Evolutionary conservation across 805 yeast genomes (phyloP).

Genomic region (Metschnikowia vanudenii): DNA sequence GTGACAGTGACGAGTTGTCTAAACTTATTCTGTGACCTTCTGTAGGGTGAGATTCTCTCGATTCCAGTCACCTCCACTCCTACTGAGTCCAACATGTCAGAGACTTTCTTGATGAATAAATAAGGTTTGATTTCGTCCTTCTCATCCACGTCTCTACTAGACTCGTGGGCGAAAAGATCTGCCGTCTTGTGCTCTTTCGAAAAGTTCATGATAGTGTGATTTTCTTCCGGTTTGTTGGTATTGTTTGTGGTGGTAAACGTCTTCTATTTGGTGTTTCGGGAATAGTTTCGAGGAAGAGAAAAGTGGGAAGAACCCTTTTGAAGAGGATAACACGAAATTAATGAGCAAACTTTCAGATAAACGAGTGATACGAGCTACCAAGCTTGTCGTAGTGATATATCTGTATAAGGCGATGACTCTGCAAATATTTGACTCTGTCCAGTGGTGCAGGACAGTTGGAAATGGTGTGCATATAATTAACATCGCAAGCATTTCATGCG

Average conservation of each 20-base stretch:
- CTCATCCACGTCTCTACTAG: constrained; percentile 9
- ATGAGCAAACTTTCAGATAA: not conserved
- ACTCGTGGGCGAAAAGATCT: constrained; percentile 4
- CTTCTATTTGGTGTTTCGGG: too few relatives aligned
- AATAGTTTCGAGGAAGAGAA: too few relatives aligned
- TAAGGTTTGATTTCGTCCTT: constrained; percentile 17
- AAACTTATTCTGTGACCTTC: constrained; percentile 45
- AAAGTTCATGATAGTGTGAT: too few relatives aligned
- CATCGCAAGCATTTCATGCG: not conserved
- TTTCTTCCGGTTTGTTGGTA: not conserved
- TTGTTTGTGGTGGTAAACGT: too few relatives aligned
- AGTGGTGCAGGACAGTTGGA: not conserved
- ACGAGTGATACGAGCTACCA: not conserved
- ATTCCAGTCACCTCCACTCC: constrained; percentile 80
- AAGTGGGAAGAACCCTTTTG: too few relatives aligned
- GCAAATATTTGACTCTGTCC: not conserved
- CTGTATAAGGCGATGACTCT: not conserved
- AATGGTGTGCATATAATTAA: not conserved
- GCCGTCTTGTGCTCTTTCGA: constrained; percentile 5
- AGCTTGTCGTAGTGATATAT: not conserved
- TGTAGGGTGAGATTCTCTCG: constrained; percentile 68
- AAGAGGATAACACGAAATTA: too few relatives aligned
- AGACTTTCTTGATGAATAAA: constrained; percentile 12
- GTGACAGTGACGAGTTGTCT: constrained; percentile 45
- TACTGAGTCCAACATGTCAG: constrained; percentile 42